Percentiles rank a stretch among this genome's conserved stretches.
Conservation (phyloP, 306 rosid genomes). For the Quercus dentata region DNA sequence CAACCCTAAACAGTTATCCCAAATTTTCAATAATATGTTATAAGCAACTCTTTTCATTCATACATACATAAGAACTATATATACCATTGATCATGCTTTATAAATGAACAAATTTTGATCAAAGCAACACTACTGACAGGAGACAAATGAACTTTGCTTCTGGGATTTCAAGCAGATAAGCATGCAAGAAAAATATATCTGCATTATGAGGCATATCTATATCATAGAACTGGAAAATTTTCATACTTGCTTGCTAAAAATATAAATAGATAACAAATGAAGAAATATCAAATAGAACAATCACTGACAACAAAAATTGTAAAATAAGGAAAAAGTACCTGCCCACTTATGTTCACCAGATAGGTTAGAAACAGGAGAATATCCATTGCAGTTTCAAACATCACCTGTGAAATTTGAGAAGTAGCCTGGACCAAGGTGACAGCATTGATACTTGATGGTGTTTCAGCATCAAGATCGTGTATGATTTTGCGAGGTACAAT, state of each 20-base stretch:
- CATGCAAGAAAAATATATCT: background rate
- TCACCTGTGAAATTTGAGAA: constrained; percentile 77
- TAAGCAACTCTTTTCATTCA: background rate
- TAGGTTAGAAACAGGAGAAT: constrained; percentile 79
- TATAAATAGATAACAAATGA: background rate
- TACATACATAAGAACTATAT: too few relatives aligned
- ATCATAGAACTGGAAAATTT: background rate
- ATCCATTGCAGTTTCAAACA: constrained; percentile 86
- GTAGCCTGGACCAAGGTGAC: constrained; percentile 75
- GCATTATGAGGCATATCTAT: background rate
- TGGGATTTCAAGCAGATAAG: background rate
- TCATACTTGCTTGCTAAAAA: background rate
- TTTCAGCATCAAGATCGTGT: constrained; percentile 39
- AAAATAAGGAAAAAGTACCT: constrained; percentile 39
- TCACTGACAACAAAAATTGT: background rate
- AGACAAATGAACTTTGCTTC: background rate
- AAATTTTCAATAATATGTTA: background rate
- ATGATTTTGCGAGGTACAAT: constrained; percentile 71
- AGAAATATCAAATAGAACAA: constrained; percentile 4
- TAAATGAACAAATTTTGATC: background rate
- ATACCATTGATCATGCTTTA: background rate
- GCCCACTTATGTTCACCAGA: constrained; percentile 74
- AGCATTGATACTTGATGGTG: constrained; percentile 51
- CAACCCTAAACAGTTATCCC: background rate
- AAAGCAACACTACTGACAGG: background rate